Evolutionary conservation across 2,329 filamentous ascomycete genomes (phyloP).

Genomic region (Fusarium tricinctum): DNA sequence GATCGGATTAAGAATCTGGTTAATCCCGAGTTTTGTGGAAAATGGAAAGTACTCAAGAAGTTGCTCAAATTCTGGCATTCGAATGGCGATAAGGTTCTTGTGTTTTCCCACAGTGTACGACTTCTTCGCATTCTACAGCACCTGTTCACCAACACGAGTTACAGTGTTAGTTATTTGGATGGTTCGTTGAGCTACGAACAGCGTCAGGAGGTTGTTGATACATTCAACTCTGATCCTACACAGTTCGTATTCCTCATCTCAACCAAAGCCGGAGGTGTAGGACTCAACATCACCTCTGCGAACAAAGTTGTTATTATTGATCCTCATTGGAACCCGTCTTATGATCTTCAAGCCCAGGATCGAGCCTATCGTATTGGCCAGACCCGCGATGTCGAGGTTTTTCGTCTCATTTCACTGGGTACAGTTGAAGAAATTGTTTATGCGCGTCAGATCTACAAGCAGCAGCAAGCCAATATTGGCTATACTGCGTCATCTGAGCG

Average conservation of each 20-base stretch:
- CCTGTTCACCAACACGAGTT: conserved; percentile 88
- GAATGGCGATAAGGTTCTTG: conserved; percentile 92
- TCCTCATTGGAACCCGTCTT: conserved; percentile 96
- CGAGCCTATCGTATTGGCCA: conserved; percentile 97
- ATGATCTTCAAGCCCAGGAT: conserved; percentile 96
- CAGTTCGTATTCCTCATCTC: conserved; percentile 98
- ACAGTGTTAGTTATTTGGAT: conserved; percentile 92
- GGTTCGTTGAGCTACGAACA: conserved; percentile 87
- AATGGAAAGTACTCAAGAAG: conserved; percentile 93
- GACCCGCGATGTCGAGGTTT: conserved; percentile 92
- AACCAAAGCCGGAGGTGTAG: conserved; percentile 92
- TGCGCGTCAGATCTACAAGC: conserved; percentile 97
- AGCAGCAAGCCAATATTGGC: conserved; percentile 97
- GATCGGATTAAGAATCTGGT: conserved; percentile 86
- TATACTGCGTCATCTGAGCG: conserved; percentile 94
- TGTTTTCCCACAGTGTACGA: conserved; percentile 93
- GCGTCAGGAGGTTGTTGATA: conserved; percentile 83
- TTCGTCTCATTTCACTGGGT: conserved; percentile 88
- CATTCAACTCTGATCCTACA: conserved; percentile 88
- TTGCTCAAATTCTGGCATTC: conserved; percentile 90
- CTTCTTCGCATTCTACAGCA: conserved; percentile 86
- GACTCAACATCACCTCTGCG: conserved; percentile 95
- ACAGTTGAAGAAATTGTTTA: conserved; percentile 99
- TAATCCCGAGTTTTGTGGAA: conserved; percentile 93
- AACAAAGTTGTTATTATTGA: conserved; percentile 99